Evolutionary conservation across 2,329 filamentous ascomycete species (phyloP), one percentile per base, ranked within the genome.

Genomic region (Hymenoscyphus infarciens): DNA sequence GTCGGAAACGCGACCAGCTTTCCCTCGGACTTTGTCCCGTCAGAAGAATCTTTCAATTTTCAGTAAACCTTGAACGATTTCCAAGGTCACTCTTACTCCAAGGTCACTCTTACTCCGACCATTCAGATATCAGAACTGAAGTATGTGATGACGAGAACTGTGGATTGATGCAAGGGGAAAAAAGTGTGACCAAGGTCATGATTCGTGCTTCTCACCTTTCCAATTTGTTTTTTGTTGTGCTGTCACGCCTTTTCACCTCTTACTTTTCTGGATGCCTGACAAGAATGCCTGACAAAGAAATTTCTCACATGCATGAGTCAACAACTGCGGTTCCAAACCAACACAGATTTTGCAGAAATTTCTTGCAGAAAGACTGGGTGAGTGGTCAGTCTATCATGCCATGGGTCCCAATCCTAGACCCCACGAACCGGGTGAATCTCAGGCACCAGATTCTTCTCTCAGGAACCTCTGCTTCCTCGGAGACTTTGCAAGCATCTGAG

Each of bases 141-240:
- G 45, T 52, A 22, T 38, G 56, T 15, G 39, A 58, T 45, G 27
- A 58, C 38, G 25, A 58, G 25, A 25, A n/a, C 15, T 16, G 39
- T 29, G 39, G 27, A 42, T 33, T 29, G 57, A 59, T 59, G 57
- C 57, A 59, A 16, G 57, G 19, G 33, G 19, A n/a, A n/a, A 52
- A 59, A 59, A 59, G 57, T 59, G 57, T 59, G 57, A 59, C 27
- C 57, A 59, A 52, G 38, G n/a, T 49, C 38, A 59, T 59, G 57
- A 59, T 59, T 59, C 57, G 57, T 25, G 31, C 38, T 29, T 27
- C 52, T 15, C 8, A 5, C 3, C 25, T 31, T 55, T 31, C 22
- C 53, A 31, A 31, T 55, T 6, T 16, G 33, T 29, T 55, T 31
- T 29, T 10, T 29, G 52, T 54, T 54, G 52, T n/a, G 25, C 52